Evolutionary conservation across 257 asterid species (phyloP), one percentile per base, ranked within the genome.

Genomic region (Orobanche coerulescens): DNA sequence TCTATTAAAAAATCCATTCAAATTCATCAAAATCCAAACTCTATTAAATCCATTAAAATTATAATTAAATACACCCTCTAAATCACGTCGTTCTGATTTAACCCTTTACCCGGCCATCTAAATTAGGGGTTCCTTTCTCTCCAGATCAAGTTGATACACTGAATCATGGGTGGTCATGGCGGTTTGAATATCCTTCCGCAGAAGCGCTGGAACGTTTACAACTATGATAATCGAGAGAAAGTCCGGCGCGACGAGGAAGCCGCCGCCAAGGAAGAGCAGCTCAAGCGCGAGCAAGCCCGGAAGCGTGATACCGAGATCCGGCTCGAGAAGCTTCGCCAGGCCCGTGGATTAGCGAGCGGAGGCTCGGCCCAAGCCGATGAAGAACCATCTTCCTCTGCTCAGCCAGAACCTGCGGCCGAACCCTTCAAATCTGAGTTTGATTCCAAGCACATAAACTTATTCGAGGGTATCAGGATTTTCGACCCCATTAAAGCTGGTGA

Each of bases 201-300:
- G 67, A 92, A 88, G 75, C 85, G 92, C 49, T 92, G 98, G 98
- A 92, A 88, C 39, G 98, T 92, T 2, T 92, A 88, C 94, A 88
- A 88, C 70, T 88, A 24, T 79, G 98, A 92, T 0, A 92, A 92
- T 61, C 90, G 98, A 11, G 98, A 92, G 72, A 92, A 86, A 64
- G 98, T 92, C 66, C 78, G 81, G 8, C 86, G 42, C 8, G 98
- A 92, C 68, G 96, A 92, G 74, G 94, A 88, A 76, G 93, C 89
- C 48, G 98, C 98, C 20, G 95, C 95, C 47, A 86, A 78, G 73
- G 95, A 92, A 37, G 98, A 92, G 78, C 96, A 88, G 74, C 47
- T 88, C 70, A 81, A 84, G 71, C 96, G 92, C 61, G 95, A 88
- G 63, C 84, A 88, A 73, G 61, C 87, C 49, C 88, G 88, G 13